phyloP scores from a whole-genome alignment of 2,329 filamentous ascomycete genomes.

The Colletotrichum eleusines region DNA sequence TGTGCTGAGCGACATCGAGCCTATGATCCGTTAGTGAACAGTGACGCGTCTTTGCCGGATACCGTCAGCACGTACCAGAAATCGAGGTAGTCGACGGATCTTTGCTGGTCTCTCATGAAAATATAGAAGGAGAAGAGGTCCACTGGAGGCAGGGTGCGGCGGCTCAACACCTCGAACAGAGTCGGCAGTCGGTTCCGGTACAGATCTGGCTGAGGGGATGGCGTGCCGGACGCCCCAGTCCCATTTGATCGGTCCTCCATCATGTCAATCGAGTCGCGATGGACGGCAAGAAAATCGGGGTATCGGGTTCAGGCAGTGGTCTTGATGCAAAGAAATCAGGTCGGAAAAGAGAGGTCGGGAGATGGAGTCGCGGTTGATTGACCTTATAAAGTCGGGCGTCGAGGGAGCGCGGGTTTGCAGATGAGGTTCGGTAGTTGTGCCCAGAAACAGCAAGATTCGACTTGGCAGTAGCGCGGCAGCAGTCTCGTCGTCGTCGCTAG shows the following conservation, averaged over 20 bases:
- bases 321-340: conserved; percentile 6
- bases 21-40: conserved; percentile 59
- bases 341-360: background rate
- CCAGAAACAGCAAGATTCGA: conserved; percentile 13
- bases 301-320: background rate
- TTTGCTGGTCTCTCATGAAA: conserved; percentile 98
- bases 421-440: conserved; percentile 33
- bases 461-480: too few relatives aligned
- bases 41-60: conserved; percentile 23
- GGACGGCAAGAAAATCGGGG: background rate
- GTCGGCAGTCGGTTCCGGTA: conserved; percentile 89
- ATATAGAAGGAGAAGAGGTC: conserved; percentile 99
- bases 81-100: conserved; percentile 96
- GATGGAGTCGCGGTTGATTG: background rate
- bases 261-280: conserved; percentile 38
- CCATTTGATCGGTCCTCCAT: conserved; percentile 52
- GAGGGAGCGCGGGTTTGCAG: conserved; percentile 29
- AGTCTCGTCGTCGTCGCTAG: conserved; percentile 29
- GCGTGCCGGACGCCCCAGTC: conserved; percentile 50
- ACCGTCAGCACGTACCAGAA: conserved; percentile 79
- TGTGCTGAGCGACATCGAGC: conserved; percentile 99
- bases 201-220: conserved; percentile 70
- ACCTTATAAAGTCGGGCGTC: conserved; percentile 23
- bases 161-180: conserved; percentile 93
- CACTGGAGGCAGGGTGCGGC: conserved; percentile 93